Conservation (phyloP, 148 eudicot species). For the Agrostemma githago region DNA sequence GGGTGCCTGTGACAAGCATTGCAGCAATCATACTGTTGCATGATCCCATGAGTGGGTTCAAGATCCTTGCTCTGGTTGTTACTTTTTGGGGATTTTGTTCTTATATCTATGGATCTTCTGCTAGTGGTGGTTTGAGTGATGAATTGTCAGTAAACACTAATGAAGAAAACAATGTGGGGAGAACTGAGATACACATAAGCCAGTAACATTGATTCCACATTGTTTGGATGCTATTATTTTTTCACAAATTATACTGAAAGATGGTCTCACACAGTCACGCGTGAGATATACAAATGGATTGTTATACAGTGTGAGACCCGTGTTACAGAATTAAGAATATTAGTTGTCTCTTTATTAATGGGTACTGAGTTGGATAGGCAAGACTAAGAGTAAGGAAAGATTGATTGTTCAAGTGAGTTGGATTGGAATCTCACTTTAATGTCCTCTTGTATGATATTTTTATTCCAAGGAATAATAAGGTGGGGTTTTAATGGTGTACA, state of each 20-base stretch:
- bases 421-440: neutral
- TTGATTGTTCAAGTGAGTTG: neutral
- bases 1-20: slow-evolving; percentile 76
- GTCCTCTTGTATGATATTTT: neutral
- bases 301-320: too few species aligned
- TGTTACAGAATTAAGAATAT: neutral
- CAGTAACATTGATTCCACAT: neutral
- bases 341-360: neutral
- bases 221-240: too few species aligned
- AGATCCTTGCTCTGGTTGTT: neutral
- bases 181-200: neutral
- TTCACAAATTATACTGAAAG: too few species aligned
- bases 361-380: neutral
- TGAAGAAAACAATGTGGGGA: neutral
- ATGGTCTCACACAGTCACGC: too few species aligned
- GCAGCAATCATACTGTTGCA: slow-evolving; percentile 68
- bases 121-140: neutral
- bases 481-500: neutral
- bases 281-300: too few species aligned
- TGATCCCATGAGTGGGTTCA: slow-evolving; percentile 43
- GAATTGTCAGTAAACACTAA: neutral
- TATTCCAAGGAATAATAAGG: neutral
- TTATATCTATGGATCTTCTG: neutral
- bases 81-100: neutral
- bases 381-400: neutral